Evolutionary conservation across 805 yeast species (phyloP), one percentile per base, ranked within the genome.

Genomic region (Ogataea paradorogensis): DNA sequence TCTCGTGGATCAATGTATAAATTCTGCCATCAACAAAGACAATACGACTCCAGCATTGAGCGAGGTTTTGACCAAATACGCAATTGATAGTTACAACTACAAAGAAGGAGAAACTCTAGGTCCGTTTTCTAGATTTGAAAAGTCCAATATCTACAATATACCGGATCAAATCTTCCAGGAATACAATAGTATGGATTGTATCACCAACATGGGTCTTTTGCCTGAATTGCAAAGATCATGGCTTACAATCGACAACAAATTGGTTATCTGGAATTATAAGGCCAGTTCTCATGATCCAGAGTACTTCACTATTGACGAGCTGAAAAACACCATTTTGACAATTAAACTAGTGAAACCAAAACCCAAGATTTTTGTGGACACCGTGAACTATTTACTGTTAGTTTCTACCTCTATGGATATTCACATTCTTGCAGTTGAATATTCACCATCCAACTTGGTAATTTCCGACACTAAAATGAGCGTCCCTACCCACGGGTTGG

Each of bases 151-250:
- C 37, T 69, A 81, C 43, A 78, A 76, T 53, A 76, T 90, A 35
- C 97, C 97, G 1, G 95, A 89, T 57, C 78, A 75, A 46, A 78
- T 88, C 46, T 76, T 84, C 49, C 82, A 81, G 39, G 88, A 84
- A 51, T 77, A 82, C 57, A 80, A 79, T 48, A 72, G 74, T 34
- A 73, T 85, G 5, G 81, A 84, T 53, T 73, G 79, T 38, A 72
- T 72, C 33, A 78, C 89, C 27, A 79, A 81, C 43, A 81, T 86
- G 79, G 99, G 99, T 10, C 65, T 89, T 18, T 80, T 93, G 50
- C 77, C 90, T 0, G 89, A 84, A 42, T 73, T 93, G 22, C 76
- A 78, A 46, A 77, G 95, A 43, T 79, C 90, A 10, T 93, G 97
- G 96, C 73, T 91, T 23, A 78, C 84, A 3, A 77, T 82, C 23